A percentile compares a stretch with the other conserved stretches of the same genome.
phyloP scores from a whole-genome alignment of 1,284 basidiomycete genomes.

The Cryptococcus sp. region DNA sequence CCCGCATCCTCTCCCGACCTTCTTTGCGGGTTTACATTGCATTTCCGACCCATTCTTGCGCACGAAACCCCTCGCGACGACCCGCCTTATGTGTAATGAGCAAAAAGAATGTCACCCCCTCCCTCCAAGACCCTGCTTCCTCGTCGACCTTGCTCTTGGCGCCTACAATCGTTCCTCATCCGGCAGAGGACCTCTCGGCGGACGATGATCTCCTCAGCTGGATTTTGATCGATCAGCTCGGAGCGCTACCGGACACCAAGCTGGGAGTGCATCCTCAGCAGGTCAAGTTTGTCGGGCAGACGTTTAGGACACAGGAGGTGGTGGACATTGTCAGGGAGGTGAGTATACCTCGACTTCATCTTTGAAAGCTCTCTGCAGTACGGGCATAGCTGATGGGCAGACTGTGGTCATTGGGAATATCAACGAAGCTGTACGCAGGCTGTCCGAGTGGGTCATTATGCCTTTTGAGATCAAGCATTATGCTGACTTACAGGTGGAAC shows the following conservation, averaged over 20 bases:
- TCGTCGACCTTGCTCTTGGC: too few species aligned
- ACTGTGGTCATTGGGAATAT: conserved; percentile 22
- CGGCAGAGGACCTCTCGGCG: conserved; percentile 41
- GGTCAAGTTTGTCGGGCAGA: conserved; percentile 38
- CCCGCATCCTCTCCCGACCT: too few species aligned
- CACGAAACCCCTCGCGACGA: too few species aligned
- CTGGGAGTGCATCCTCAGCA: conserved; percentile 45
- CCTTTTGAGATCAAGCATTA: background rate
- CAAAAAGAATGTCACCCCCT: too few species aligned
- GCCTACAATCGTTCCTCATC: background rate
- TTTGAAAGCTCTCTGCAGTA: background rate
- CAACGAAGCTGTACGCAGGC: conserved; percentile 18
- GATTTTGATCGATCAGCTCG: conserved; percentile 45
- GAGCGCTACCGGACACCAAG: conserved; percentile 32
- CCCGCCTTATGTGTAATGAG: too few species aligned
- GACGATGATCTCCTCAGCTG: conserved; percentile 45
- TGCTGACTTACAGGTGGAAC: conserved; percentile 20
- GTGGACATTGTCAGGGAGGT: conserved; percentile 34
- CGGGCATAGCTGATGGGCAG: conserved; percentile 1
- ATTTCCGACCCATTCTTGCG: too few species aligned
- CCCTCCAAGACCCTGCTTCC: too few species aligned
- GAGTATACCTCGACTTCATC: conserved; percentile 5
- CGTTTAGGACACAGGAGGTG: conserved; percentile 33
- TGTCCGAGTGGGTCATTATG: conserved; percentile 26
- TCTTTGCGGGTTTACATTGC: too few species aligned